Evolutionary conservation across 2,329 filamentous ascomycete species (phyloP).

Genomic region (Colletotrichum simmondsii): DNA sequence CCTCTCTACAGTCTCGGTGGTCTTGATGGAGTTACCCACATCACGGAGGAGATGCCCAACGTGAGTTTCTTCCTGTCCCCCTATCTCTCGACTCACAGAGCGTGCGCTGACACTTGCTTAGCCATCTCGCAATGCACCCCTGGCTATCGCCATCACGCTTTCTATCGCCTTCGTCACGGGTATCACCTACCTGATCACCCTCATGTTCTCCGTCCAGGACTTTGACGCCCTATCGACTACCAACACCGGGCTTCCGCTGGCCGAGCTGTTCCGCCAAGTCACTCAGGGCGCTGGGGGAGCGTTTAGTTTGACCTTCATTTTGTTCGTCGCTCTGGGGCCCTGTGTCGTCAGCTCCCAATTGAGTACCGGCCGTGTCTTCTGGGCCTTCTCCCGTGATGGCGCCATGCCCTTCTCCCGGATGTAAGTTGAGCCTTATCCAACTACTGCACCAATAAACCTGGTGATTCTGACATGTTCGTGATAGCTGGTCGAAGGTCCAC

Average conservation of each 20-base stretch:
- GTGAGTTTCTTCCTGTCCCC: conserved; percentile 43
- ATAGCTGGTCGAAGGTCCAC: conserved; percentile 50
- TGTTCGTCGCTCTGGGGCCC: conserved; percentile 55
- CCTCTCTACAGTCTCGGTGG: conserved; percentile 58
- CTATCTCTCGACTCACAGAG: not conserved
- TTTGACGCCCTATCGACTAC: conserved; percentile 54
- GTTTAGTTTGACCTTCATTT: conserved; percentile 52
- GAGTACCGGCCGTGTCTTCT: conserved; percentile 47
- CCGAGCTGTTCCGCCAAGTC: conserved; percentile 58
- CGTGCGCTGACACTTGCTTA: not conserved
- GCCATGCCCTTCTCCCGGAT: conserved; percentile 49
- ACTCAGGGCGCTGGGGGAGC: conserved; percentile 52
- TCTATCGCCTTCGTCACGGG: conserved; percentile 61
- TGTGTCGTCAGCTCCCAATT: conserved; percentile 50
- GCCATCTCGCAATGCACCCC: conserved; percentile 50
- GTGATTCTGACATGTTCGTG: not conserved
- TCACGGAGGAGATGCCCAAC: conserved; percentile 63
- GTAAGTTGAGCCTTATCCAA: conserved; percentile 36
- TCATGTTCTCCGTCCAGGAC: conserved; percentile 64
- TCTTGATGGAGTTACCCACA: conserved; percentile 59
- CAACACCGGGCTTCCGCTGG: conserved; percentile 54
- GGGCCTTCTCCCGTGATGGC: conserved; percentile 57
- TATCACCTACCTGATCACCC: conserved; percentile 58
- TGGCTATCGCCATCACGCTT: conserved; percentile 55
- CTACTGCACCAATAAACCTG: conserved; percentile 28